phyloP scores from a whole-genome alignment of 2,329 filamentous ascomycete species.

The Colletotrichum limetticola region DNA sequence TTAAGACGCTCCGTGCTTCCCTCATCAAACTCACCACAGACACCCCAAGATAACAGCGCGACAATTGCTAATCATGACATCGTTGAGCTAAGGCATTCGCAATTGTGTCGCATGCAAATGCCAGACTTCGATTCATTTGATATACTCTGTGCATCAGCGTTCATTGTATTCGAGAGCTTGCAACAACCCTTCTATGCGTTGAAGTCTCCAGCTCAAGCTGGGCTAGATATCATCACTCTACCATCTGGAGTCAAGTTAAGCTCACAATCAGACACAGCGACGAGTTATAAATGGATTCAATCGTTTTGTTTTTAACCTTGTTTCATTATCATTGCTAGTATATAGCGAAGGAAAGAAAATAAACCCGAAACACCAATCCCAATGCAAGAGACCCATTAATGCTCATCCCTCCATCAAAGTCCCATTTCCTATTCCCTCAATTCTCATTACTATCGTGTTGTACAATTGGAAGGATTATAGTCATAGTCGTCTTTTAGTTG shows the following conservation, averaged over 20 bases:
- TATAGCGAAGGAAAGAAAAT: not conserved
- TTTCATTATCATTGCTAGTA: not conserved
- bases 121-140: too few relatives aligned
- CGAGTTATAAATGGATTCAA: not conserved
- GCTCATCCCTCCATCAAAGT: not conserved
- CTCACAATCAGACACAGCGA: not conserved
- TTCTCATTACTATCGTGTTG: not conserved
- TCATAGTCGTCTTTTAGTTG: constrained; percentile 48
- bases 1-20: not conserved
- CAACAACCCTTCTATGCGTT: too few relatives aligned
- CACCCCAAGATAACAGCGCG: too few relatives aligned
- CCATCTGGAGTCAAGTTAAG: not conserved
- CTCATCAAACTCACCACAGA: too few relatives aligned
- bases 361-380: not conserved
- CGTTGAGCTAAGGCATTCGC: too few relatives aligned
- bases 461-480: not conserved
- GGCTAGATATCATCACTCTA: too few relatives aligned
- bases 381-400: not conserved
- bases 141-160: too few relatives aligned
- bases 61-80: not conserved
- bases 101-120: too few relatives aligned
- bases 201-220: too few relatives aligned
- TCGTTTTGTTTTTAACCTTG: not conserved
- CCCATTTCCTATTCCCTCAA: not conserved
- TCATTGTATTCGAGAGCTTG: too few relatives aligned